These are phyloP conservation scores for Entrophospora sp. DNA, from an alignment of 192 early-diverging fungal species.

Conservation along the genomic window DNA sequence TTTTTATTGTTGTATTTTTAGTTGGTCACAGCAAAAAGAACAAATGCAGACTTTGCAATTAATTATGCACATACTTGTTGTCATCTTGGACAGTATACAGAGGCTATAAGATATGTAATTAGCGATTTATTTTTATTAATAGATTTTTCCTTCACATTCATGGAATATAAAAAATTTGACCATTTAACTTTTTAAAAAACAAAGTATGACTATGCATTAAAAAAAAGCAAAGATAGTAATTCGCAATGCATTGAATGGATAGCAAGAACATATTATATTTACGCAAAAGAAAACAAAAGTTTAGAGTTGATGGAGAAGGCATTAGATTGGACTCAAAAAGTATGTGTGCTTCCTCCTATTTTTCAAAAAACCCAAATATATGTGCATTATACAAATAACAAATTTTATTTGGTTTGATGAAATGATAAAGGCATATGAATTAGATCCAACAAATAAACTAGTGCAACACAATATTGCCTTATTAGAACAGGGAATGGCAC, in stretches of 20 bases:
- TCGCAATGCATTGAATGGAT: conserved; percentile 43
- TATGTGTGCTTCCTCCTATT: not conserved
- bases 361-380: too few relatives aligned
- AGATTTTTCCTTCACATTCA: too few relatives aligned
- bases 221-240: conserved; percentile 42
- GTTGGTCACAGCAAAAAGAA: too few relatives aligned
- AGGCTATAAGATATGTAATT: conserved; percentile 20
- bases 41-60: not conserved
- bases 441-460: conserved; percentile 47
- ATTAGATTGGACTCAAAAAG: conserved; percentile 37
- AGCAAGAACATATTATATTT: conserved; percentile 47
- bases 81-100: not conserved
- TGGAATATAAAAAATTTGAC: too few relatives aligned
- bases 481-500: conserved; percentile 53
- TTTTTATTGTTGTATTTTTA: too few relatives aligned
- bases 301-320: conserved; percentile 49
- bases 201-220: conserved; percentile 58
- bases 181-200: too few relatives aligned
- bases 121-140: too few relatives aligned
- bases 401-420: too few relatives aligned
- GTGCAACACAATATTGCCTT: conserved; percentile 67
- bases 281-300: conserved; percentile 57
- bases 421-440: conserved; percentile 32
- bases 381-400: too few relatives aligned
- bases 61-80: conserved; percentile 5